Evolutionary conservation across 228 moss, liverwort and hornwort species (phyloP).

Genomic region (Sphagnum fallax): DNA sequence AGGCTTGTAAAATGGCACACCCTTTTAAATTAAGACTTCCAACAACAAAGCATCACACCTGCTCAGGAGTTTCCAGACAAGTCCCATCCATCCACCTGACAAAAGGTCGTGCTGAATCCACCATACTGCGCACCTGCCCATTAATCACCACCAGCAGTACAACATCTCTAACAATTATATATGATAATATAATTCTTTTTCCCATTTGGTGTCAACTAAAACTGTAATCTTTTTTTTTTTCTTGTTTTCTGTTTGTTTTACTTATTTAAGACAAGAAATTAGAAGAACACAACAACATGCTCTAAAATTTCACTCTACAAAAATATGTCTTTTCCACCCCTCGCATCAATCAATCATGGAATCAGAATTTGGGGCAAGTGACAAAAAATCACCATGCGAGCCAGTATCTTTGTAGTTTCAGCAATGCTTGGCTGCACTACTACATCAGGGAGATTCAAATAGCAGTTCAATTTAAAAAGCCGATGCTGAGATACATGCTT

Average conservation of each 20-base stretch:
- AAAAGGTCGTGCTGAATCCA: conserved; percentile 63
- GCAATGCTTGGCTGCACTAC: conserved; percentile 62
- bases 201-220: no score
- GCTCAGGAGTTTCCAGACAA: conserved; percentile 77
- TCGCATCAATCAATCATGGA: no score
- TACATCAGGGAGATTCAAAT: conserved; percentile 79
- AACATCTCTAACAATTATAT: not conserved
- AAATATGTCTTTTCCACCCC: no score
- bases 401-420: conserved; percentile 69
- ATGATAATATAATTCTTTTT: no score
- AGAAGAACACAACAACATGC: no score
- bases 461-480: conserved; percentile 74
- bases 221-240: no score
- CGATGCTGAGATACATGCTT: conserved; percentile 26
- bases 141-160: not conserved
- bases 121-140: conserved; percentile 56
- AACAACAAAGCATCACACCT: conserved; percentile 19
- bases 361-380: no score
- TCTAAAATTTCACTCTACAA: no score
- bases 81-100: conserved; percentile 94
- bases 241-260: no score
- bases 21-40: no score
- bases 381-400: conserved; percentile 43
- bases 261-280: no score
- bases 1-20: no score